phyloP scores from a whole-genome alignment of 495 filamentous ascomycete genomes.

The Diplogelasinospora grovesii region DNA sequence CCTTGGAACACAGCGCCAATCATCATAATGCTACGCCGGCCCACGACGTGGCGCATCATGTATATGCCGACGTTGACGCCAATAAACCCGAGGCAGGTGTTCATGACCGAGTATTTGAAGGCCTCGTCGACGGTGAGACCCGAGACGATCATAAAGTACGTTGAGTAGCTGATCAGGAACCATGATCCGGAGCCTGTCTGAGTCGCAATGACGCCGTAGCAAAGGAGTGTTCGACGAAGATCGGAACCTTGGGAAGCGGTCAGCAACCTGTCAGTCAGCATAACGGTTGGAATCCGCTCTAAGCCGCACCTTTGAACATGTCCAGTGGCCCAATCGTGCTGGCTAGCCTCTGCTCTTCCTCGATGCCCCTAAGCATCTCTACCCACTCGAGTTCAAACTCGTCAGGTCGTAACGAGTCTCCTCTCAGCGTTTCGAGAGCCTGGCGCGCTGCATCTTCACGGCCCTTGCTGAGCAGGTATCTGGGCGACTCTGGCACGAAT shows the following conservation, averaged over 20 bases:
- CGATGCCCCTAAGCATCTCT: constrained; percentile 32
- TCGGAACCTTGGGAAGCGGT: constrained; percentile 34
- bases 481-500: constrained; percentile 10
- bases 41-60: constrained; percentile 32
- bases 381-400: constrained; percentile 24
- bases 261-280: too few relatives aligned
- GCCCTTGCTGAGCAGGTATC: constrained; percentile 49
- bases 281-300: too few relatives aligned
- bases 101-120: constrained; percentile 34
- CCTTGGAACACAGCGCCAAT: constrained; percentile 28
- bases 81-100: constrained; percentile 32
- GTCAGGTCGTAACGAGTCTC: constrained; percentile 23
- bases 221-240: constrained; percentile 32
- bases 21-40: constrained; percentile 29
- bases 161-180: constrained; percentile 37
- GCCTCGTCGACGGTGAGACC: constrained; percentile 31
- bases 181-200: constrained; percentile 31
- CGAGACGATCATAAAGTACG: constrained; percentile 35
- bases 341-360: constrained; percentile 31
- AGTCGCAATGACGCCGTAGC: constrained; percentile 29
- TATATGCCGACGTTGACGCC: constrained; percentile 32
- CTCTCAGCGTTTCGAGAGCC: constrained; percentile 32
- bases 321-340: constrained; percentile 28
- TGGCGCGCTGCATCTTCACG: constrained; percentile 36
- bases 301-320: constrained; percentile 29